Evolutionary conservation across 1,284 basidiomycete genomes (phyloP).

Genomic region (Cutaneotrichosporon mucoides): DNA sequence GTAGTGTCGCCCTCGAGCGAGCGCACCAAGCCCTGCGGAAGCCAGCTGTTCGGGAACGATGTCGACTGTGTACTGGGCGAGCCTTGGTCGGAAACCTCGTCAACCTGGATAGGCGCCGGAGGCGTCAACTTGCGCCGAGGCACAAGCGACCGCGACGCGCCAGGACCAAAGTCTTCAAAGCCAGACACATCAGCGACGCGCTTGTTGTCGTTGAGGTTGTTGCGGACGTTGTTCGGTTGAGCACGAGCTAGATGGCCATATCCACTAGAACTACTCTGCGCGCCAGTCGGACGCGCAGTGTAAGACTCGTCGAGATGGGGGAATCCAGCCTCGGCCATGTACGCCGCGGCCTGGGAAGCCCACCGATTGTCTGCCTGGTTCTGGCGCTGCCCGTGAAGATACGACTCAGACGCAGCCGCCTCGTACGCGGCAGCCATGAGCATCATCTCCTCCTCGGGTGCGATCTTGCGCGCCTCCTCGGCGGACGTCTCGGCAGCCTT

Average conservation of each 20-base stretch:
- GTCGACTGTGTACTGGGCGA: conserved; percentile 47
- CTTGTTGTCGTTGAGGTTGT: conserved; percentile 20
- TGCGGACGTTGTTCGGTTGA: conserved; percentile 22
- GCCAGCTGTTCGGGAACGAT: conserved; percentile 46
- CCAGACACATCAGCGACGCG: conserved; percentile 35
- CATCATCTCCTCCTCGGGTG: conserved; percentile 48
- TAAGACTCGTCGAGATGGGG: conserved; percentile 43
- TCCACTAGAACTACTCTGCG: conserved; percentile 15
- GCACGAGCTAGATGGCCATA: conserved; percentile 30
- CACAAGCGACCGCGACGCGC: conserved; percentile 19
- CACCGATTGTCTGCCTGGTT: conserved; percentile 33
- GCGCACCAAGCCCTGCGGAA: conserved; percentile 48
- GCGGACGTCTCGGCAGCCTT: conserved; percentile 28
- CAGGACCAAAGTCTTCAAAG: conserved; percentile 50
- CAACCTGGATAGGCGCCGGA: not conserved
- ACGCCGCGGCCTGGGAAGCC: conserved; percentile 43
- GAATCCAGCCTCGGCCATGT: conserved; percentile 48
- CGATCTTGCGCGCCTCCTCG: conserved; percentile 37
- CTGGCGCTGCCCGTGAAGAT: conserved; percentile 29
- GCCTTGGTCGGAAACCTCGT: conserved; percentile 31
- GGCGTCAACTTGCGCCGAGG: conserved; percentile 9
- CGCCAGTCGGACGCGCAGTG: conserved; percentile 31
- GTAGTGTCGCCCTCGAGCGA: conserved; percentile 47
- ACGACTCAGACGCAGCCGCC: conserved; percentile 42
- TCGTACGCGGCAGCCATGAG: conserved; percentile 48